Evolutionary conservation across 23 red algal genomes (phyloP).

Genomic region (Rhodosorus marinus): DNA sequence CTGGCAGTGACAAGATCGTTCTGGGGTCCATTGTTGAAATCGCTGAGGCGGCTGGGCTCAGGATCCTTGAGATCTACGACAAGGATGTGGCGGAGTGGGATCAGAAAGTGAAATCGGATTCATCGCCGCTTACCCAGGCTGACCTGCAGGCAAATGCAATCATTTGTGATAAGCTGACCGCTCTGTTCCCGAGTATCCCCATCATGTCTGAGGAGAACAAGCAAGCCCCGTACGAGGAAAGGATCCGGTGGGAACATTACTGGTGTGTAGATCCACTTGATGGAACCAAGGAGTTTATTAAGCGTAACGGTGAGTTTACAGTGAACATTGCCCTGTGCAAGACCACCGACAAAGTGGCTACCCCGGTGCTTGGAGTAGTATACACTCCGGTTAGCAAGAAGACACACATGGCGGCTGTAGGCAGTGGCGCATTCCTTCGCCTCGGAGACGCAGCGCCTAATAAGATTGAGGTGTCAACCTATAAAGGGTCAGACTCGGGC

Average conservation of each 20-base stretch:
- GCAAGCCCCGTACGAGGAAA: conserved; percentile 3
- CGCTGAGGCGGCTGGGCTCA: conserved; percentile 11
- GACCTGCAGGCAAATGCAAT: conserved; percentile 44
- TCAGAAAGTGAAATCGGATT: conserved; percentile 34
- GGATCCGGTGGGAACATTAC: conserved; percentile 25
- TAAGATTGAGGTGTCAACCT: conserved; percentile 14
- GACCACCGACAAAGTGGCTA: neutral
- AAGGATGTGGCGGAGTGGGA: conserved; percentile 21
- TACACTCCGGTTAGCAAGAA: conserved; percentile 25
- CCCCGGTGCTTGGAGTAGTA: conserved; percentile 45
- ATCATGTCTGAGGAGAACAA: conserved; percentile 66
- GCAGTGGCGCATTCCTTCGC: conserved; percentile 19
- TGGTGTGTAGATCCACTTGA: conserved; percentile 73
- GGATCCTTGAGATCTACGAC: conserved; percentile 36
- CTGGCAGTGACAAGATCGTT: no score
- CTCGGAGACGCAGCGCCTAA: neutral
- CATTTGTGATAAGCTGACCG: conserved; percentile 16
- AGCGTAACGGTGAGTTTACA: conserved; percentile 56
- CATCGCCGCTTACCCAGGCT: conserved; percentile 43
- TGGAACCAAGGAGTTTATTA: conserved; percentile 73
- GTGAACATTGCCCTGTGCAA: conserved; percentile 61
- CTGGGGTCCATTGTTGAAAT: neutral
- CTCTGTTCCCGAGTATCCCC: conserved; percentile 15
- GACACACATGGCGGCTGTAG: conserved; percentile 14
- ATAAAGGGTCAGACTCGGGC: conserved; percentile 16